Conservation (phyloP, 192 early-diverging fungal species). For the Coemansia reversa region DNA sequence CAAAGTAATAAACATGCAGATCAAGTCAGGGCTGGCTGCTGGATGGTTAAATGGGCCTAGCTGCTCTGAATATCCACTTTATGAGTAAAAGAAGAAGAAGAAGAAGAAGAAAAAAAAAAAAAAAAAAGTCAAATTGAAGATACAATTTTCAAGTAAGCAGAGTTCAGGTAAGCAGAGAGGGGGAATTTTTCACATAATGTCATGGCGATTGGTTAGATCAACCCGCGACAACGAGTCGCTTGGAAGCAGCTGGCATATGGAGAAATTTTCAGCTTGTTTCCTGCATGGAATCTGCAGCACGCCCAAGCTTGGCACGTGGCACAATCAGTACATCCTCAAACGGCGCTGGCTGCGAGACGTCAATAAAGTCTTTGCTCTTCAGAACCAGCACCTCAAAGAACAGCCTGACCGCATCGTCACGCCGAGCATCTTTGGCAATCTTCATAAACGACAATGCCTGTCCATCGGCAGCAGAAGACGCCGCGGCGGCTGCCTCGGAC, state of each 20-base stretch:
- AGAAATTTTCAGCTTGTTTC: neutral
- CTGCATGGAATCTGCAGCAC: conserved; percentile 27
- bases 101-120: no score
- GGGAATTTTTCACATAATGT: neutral
- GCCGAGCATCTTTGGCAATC: conserved; percentile 51
- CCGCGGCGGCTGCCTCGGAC: conserved; percentile 9
- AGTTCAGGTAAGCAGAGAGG: neutral
- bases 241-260: neutral
- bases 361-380: conserved; percentile 80
- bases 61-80: neutral
- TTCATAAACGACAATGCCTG: conserved; percentile 36
- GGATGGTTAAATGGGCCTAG: neutral
- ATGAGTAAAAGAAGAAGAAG: no score
- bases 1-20: neutral
- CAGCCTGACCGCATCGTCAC: conserved; percentile 71
- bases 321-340: conserved; percentile 82
- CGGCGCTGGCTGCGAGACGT: conserved; percentile 73
- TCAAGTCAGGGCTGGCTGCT: neutral
- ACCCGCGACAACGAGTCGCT: neutral
- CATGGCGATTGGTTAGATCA: neutral
- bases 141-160: neutral
- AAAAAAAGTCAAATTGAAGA: neutral
- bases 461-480: neutral
- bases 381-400: conserved; percentile 95
- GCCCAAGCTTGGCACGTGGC: conserved; percentile 41